A percentile compares a stretch with the other conserved stretches of the same genome.
These are phyloP conservation scores for Ambrosiella xylebori DNA, from an alignment of 2,329 filamentous ascomycete species.

Conservation along the genomic window DNA sequence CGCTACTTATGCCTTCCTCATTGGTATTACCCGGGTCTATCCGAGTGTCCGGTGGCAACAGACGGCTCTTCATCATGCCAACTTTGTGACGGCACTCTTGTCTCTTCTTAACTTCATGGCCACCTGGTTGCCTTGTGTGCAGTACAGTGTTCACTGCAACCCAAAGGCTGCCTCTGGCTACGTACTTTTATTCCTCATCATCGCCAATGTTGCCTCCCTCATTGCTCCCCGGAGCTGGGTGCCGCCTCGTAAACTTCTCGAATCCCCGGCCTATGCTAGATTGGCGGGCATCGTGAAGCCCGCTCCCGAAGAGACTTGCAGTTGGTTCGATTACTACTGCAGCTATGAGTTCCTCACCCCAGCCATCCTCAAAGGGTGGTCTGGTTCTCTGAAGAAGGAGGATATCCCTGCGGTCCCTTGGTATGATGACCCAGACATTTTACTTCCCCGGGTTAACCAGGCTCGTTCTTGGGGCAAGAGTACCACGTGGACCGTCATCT, in stretches of 20 bases:
- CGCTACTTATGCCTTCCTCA: conserved; percentile 25
- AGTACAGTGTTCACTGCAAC: conserved; percentile 20
- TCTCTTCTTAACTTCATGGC: conserved; percentile 22
- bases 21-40: conserved; percentile 30
- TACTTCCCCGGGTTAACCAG: conserved; percentile 26
- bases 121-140: conserved; percentile 28
- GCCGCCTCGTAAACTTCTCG: conserved; percentile 21
- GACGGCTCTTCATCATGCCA: conserved; percentile 29
- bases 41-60: conserved; percentile 19
- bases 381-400: conserved; percentile 27
- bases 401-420: conserved; percentile 33
- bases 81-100: conserved; percentile 25
- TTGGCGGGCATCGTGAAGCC: conserved; percentile 18
- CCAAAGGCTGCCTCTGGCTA: conserved; percentile 11
- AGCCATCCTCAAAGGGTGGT: conserved; percentile 30
- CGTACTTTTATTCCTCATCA: conserved; percentile 17
- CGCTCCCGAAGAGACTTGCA: conserved; percentile 34
- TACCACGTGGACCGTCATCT: conserved; percentile 29
- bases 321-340: conserved; percentile 34
- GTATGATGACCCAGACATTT: conserved; percentile 36
- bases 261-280: conserved; percentile 4
- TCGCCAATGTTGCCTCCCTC: conserved; percentile 25
- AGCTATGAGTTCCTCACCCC: conserved; percentile 34
- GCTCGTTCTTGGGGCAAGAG: conserved; percentile 27
- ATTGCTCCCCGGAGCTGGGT: conserved; percentile 34